phyloP scores from a whole-genome alignment of 1,284 basidiomycete genomes.

The Melampsora americana region DNA sequence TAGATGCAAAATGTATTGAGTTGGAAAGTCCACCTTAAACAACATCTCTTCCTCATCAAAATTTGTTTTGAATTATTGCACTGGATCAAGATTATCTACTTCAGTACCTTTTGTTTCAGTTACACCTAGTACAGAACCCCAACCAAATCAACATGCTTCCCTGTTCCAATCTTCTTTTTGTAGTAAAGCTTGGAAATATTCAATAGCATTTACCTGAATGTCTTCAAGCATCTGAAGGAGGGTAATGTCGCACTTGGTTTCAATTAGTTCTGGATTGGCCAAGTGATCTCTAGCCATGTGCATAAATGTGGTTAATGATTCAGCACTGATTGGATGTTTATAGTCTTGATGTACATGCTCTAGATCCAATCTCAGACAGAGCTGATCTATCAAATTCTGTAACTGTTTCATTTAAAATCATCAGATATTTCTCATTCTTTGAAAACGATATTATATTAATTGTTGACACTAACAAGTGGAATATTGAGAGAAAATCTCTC shows the following conservation, averaged over 20 bases:
- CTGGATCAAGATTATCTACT: not conserved
- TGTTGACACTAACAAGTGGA: not conserved
- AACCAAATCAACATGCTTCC: not conserved
- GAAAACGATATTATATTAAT: too few relatives aligned
- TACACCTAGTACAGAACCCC: not conserved
- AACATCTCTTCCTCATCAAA: not conserved
- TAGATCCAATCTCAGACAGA: not conserved
- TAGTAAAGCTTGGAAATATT: not conserved
- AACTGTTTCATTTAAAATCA: not conserved
- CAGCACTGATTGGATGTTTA: conserved; percentile 2
- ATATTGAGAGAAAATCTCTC: conserved; percentile 3
- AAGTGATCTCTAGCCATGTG: conserved; percentile 8
- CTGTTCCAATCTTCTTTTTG: not conserved
- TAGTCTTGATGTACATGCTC: not conserved
- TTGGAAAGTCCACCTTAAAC: too few relatives aligned
- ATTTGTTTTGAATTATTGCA: not conserved
- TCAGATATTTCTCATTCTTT: too few relatives aligned
- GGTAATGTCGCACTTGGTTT: not conserved
- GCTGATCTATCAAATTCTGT: conserved; percentile 8
- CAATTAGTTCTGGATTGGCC: not conserved
- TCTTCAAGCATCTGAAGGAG: not conserved
- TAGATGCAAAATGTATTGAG: too few relatives aligned
- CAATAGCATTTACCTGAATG: not conserved
- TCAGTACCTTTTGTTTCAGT: not conserved
- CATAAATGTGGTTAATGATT: conserved; percentile 7